phyloP scores from a whole-genome alignment of 768 basidiomycete genomes.

The Mycena filopes region DNA sequence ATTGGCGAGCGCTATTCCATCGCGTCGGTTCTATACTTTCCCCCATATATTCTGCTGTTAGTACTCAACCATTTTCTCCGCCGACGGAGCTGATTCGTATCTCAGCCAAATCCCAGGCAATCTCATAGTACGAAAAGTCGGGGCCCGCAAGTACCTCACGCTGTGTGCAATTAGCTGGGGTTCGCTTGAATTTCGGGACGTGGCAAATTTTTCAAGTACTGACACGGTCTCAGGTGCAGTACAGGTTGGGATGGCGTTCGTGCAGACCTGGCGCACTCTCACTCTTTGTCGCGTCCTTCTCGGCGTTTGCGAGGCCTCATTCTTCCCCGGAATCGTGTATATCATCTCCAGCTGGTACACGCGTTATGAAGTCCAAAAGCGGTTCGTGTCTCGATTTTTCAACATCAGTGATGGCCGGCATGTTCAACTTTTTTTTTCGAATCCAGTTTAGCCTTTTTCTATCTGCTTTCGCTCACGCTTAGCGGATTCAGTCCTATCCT shows the following conservation, averaged over 20 bases:
- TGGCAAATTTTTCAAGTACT: constrained; percentile 1
- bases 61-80: constrained; percentile 18
- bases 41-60: constrained; percentile 57
- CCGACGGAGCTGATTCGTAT: background rate
- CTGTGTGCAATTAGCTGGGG: constrained; percentile 55
- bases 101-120: constrained; percentile 58
- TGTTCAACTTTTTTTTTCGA: constrained; percentile 9
- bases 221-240: constrained; percentile 42
- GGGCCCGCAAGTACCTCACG: constrained; percentile 57
- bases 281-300: constrained; percentile 55
- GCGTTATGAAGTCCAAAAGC: constrained; percentile 55
- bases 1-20: constrained; percentile 52
- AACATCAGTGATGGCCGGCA: background rate
- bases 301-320: constrained; percentile 58
- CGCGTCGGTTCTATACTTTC: constrained; percentile 54
- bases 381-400: constrained; percentile 29
- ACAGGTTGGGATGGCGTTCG: constrained; percentile 58
- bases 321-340: constrained; percentile 58
- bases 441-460: constrained; percentile 53
- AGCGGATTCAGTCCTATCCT: constrained; percentile 56
- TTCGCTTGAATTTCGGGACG: background rate
- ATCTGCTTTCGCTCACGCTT: constrained; percentile 51
- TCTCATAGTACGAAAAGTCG: constrained; percentile 53
- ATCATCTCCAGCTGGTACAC: constrained; percentile 59
- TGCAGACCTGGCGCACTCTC: constrained; percentile 52